Percentiles rank a stretch among this genome's conserved stretches.
phyloP scores from a whole-genome alignment of 2,329 filamentous ascomycete genomes.

The Colletotrichum sp. region DNA sequence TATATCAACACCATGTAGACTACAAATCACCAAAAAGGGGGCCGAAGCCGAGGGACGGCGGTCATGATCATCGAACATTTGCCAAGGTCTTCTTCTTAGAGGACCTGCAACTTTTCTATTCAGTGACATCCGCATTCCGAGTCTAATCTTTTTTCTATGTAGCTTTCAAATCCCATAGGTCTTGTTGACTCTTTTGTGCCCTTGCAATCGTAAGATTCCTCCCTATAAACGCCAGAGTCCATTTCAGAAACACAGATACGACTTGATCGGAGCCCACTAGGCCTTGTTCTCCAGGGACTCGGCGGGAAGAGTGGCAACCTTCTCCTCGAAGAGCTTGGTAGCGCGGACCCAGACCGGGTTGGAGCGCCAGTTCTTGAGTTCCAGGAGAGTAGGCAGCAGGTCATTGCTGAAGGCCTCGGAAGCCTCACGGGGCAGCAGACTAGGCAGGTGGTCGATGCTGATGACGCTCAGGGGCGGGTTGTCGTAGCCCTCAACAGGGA shows the following conservation, averaged over 20 bases:
- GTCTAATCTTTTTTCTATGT: slow-evolving; percentile 4
- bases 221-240: slow-evolving; percentile 5
- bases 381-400: slow-evolving; percentile 77
- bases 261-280: slow-evolving; percentile 14
- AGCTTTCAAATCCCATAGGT: background rate
- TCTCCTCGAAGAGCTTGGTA: slow-evolving; percentile 83
- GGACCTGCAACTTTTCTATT: background rate
- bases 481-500: slow-evolving; percentile 68
- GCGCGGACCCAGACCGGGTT: slow-evolving; percentile 84
- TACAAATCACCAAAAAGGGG: slow-evolving; percentile 6
- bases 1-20: slow-evolving; percentile 9
- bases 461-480: slow-evolving; percentile 77
- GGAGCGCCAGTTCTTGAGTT: slow-evolving; percentile 76
- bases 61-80: background rate
- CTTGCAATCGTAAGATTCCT: background rate
- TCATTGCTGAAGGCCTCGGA: slow-evolving; percentile 84
- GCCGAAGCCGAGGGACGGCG: background rate
- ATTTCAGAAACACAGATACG: slow-evolving; percentile 13
- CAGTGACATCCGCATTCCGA: background rate
- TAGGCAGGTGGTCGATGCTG: slow-evolving; percentile 85
- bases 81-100: background rate
- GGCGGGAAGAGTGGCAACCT: slow-evolving; percentile 70
- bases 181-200: background rate
- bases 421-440: slow-evolving; percentile 83
- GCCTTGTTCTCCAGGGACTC: slow-evolving; percentile 26